These are phyloP conservation scores for Paecilomyces formosus DNA, from an alignment of 2,329 filamentous ascomycete genomes.

Conservation along the genomic window DNA sequence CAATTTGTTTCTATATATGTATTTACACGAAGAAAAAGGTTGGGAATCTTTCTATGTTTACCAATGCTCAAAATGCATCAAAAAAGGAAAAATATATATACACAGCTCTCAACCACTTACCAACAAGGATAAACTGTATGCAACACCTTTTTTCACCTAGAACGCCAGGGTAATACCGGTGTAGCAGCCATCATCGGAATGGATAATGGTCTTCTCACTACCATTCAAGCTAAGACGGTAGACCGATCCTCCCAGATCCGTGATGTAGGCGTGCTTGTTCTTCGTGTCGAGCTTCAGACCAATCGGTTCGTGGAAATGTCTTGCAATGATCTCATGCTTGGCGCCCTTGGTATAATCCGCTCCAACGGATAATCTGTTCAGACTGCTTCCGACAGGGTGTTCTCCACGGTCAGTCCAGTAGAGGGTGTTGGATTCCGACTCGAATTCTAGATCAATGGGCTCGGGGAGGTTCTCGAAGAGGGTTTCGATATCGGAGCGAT, in stretches of 20 bases:
- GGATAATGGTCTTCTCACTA: no score
- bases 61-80: no score
- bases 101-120: no score
- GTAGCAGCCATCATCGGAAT: no score
- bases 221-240: conserved; percentile 6
- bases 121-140: no score
- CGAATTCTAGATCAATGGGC: conserved; percentile 6
- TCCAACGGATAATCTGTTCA: conserved; percentile 1
- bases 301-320: not conserved
- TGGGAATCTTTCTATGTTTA: no score
- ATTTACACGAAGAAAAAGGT: no score
- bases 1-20: no score
- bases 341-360: not conserved
- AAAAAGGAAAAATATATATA: no score
- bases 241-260: conserved; percentile 6
- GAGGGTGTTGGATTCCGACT: not conserved
- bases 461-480: conserved; percentile 4
- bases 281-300: conserved; percentile 1
- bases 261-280: conserved; percentile 5
- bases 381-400: conserved; percentile 3
- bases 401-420: conserved; percentile 9
- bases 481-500: conserved; percentile 1
- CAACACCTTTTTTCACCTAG: no score
- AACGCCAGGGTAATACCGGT: no score
- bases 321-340: not conserved